Base-by-base conservation (phyloP, 805 yeast species). In the Saccharomyces eubayanus region DNA sequence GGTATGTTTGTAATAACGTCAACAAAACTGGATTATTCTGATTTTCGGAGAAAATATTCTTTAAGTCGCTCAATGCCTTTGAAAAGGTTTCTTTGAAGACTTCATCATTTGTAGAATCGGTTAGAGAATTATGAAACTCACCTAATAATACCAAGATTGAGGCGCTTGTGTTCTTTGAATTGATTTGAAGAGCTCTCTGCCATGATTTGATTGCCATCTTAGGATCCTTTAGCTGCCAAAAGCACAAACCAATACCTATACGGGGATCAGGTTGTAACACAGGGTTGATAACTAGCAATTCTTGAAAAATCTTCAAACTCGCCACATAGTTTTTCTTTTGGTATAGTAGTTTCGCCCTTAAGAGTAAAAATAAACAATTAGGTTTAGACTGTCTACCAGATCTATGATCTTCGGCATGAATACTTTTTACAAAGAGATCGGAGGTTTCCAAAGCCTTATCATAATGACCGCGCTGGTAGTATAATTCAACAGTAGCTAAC, bases 201-300 rank as follows among this genome's bases (percentile, higher is more conserved):
- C 98, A 94, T 0, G 98, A 85, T 50, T 74, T 73, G 6, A 78
- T 64, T 0, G 99, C 98, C 74, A 89, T 79, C 51, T 78, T 79
- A 58, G 81, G 79, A 67, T 89, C 96, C 51, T 85, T 85, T 57
- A 94, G 73, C 56, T 81, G 81, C 97, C 97, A 94, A 66, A 84
- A 92, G 69, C 97, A 91, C 59, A 94, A 73, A 36, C 99, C 99
- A 56, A 92, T 82, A 29, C 98, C 99, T 56, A 94, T 79, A 69
- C 99, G 78, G 20, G 97, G 95, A 72, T 92, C 97, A 4, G 98
- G 97, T 60, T 80, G 79, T 60, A 86, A 72, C 40, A 85, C 67
- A 1, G 97, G 97, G 57, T 89, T 84, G 50, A 84, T 75, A 31
- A 84, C 77, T 59, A 94, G 74, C 6, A 87, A 84, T 58, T 85